These are phyloP conservation scores for Uncinocarpus reesii DNA, from an alignment of 2,329 filamentous ascomycete species.

Conservation along the genomic window DNA sequence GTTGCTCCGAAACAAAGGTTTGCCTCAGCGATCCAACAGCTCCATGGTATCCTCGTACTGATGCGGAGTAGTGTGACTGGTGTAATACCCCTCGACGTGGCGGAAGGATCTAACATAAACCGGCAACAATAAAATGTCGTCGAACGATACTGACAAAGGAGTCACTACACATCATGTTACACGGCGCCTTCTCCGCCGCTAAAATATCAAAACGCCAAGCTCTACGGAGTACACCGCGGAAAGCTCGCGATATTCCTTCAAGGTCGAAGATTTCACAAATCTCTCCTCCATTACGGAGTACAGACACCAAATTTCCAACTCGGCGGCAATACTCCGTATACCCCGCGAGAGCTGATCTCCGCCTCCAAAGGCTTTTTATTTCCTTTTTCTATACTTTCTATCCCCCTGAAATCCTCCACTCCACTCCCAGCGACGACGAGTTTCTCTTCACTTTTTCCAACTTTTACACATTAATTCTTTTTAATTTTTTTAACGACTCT, in stretches of 20 bases:
- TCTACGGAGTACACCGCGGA: too few relatives aligned
- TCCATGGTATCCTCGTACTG: too few relatives aligned
- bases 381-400: background rate
- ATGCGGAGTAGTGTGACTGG: constrained; percentile 33
- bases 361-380: too few relatives aligned
- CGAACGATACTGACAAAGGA: background rate
- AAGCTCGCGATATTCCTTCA: too few relatives aligned
- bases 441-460: background rate
- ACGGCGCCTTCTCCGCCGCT: background rate
- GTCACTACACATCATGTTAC: background rate
- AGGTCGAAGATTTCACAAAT: too few relatives aligned
- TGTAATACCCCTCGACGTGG: constrained; percentile 26
- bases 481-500: constrained; percentile 10
- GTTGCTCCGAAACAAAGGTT: constrained; percentile 55
- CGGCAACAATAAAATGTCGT: background rate
- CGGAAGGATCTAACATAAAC: background rate
- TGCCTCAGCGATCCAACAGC: background rate
- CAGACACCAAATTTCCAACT: too few relatives aligned
- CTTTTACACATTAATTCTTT: background rate
- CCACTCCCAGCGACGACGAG: constrained; percentile 8
- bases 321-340: too few relatives aligned
- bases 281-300: too few relatives aligned
- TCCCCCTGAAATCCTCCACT: background rate
- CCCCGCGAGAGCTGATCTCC: too few relatives aligned
- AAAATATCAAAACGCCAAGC: too few relatives aligned